Evolutionary conservation across 208 protist species (phyloP).

Genomic region (Endotrypanum monterogeii): DNA sequence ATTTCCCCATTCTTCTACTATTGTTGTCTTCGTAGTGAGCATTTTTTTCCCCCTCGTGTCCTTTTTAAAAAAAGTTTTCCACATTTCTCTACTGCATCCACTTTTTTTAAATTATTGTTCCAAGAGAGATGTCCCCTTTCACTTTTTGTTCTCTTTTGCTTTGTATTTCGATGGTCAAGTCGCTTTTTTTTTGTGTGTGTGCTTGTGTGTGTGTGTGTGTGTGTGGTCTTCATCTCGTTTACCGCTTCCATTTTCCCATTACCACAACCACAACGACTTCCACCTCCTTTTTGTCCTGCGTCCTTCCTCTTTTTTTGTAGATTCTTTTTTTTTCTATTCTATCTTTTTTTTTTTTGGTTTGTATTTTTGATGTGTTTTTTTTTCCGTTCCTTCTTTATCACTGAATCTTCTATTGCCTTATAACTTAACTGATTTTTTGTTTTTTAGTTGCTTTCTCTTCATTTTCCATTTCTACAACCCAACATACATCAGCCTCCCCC

Average conservation of each 20-base stretch:
- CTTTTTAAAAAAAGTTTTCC: too few species aligned
- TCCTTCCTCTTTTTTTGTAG: not conserved
- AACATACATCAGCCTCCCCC: not conserved
- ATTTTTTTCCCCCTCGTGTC: not conserved
- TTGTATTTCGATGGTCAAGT: not conserved
- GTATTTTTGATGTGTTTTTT: constrained; percentile 4
- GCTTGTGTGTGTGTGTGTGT: not conserved
- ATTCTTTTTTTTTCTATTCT: not conserved
- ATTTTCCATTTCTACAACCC: not conserved
- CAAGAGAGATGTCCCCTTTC: not conserved
- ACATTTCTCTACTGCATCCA: not conserved
- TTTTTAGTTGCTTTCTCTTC: not conserved
- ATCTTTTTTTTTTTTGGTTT: constrained; percentile 21
- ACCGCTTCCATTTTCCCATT: too few species aligned
- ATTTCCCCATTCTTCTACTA: too few species aligned
- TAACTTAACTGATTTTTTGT: not conserved
- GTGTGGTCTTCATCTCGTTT: not conserved
- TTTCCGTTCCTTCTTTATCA: not conserved
- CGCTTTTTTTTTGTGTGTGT: not conserved
- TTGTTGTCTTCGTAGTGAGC: too few species aligned
- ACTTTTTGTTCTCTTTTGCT: constrained; percentile 5
- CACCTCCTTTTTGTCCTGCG: not conserved
- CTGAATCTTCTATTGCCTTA: not conserved
- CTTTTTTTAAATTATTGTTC: not conserved
- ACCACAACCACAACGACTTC: too few species aligned